Conservation (phyloP, 148 eudicot genomes). For the Hydrangea macrophylla region DNA sequence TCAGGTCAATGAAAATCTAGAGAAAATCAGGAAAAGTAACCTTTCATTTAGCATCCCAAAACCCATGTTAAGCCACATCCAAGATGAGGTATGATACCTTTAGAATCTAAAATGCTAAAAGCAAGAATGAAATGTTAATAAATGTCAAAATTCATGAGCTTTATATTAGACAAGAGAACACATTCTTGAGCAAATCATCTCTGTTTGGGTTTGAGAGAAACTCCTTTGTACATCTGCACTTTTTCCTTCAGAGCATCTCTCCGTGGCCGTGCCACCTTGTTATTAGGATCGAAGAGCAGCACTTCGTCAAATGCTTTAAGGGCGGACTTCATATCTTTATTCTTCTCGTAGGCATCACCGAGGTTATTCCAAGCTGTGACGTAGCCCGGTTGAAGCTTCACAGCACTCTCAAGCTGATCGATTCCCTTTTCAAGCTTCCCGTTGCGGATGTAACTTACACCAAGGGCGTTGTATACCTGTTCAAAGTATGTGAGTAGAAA, state of each 20-base stretch:
- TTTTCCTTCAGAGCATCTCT: slow-evolving; percentile 64
- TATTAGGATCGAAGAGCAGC: slow-evolving; percentile 91
- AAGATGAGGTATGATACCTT: too few relatives aligned
- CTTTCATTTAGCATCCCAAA: too few relatives aligned
- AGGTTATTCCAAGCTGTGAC: slow-evolving; percentile 97
- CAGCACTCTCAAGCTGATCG: slow-evolving; percentile 69
- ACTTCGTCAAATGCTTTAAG: slow-evolving; percentile 92
- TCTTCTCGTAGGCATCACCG: slow-evolving; percentile 86
- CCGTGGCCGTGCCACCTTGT: slow-evolving; percentile 78
- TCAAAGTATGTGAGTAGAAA: not conserved
- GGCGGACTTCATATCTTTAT: slow-evolving; percentile 73
- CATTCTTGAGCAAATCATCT: slow-evolving; percentile 24
- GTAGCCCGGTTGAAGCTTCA: slow-evolving; percentile 89
- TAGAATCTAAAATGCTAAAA: too few relatives aligned
- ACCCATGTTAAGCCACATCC: too few relatives aligned
- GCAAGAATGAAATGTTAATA: not conserved
- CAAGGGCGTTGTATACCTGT: slow-evolving; percentile 93
- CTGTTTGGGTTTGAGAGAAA: slow-evolving; percentile 63
- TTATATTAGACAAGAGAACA: too few relatives aligned
- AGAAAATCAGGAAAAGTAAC: too few relatives aligned
- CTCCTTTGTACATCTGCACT: slow-evolving; percentile 78
- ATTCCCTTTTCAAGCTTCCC: slow-evolving; percentile 86
- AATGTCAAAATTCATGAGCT: not conserved
- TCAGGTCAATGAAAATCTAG: too few relatives aligned
- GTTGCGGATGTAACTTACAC: slow-evolving; percentile 77